These are phyloP conservation scores for Taphrina flavorubra DNA, from an alignment of 1,139 yeast genomes.

Conservation along the genomic window DNA sequence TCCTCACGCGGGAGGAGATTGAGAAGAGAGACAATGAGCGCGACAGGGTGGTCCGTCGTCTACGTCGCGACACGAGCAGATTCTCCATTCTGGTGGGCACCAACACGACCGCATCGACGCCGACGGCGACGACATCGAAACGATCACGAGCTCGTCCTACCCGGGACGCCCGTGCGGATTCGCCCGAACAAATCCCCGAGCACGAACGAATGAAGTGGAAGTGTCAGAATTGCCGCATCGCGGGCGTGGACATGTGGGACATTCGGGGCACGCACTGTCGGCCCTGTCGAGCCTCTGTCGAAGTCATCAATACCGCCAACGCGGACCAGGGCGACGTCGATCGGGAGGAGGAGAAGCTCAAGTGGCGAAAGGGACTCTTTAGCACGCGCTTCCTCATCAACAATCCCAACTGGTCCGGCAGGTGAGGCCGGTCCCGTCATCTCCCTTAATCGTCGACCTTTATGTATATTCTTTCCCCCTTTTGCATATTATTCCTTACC, in stretches of 20 bases:
- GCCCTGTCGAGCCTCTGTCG: slow-evolving; percentile 9
- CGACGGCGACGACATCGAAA: slow-evolving; percentile 26
- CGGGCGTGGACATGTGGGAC: slow-evolving; percentile 43
- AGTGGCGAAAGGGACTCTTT: slow-evolving; percentile 32
- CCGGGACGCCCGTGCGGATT: slow-evolving; percentile 39
- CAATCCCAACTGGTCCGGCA: slow-evolving; percentile 25
- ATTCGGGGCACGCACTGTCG: slow-evolving; percentile 42
- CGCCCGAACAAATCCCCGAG: slow-evolving; percentile 29
- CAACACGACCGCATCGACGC: slow-evolving; percentile 24
- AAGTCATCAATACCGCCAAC: not conserved
- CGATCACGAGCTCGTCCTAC: slow-evolving; percentile 38
- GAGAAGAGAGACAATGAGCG: slow-evolving; percentile 94
- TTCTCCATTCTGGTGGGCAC: slow-evolving; percentile 52
- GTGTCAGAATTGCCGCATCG: slow-evolving; percentile 42
- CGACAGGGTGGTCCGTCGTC: slow-evolving; percentile 85
- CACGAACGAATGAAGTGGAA: slow-evolving; percentile 44
- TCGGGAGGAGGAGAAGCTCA: slow-evolving; percentile 16
- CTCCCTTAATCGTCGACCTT: no score
- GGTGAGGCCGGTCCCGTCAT: not conserved
- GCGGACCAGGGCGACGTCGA: not conserved
- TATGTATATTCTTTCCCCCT: no score
- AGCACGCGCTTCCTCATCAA: slow-evolving; percentile 36
- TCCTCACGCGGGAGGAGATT: slow-evolving; percentile 86
- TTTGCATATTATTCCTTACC: no score
- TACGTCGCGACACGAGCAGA: slow-evolving; percentile 86